Percentiles rank a stretch among this genome's conserved stretches.
These are phyloP conservation scores for Ogataea paraovalis DNA, from an alignment of 805 yeast genomes.

Conservation along the genomic window DNA sequence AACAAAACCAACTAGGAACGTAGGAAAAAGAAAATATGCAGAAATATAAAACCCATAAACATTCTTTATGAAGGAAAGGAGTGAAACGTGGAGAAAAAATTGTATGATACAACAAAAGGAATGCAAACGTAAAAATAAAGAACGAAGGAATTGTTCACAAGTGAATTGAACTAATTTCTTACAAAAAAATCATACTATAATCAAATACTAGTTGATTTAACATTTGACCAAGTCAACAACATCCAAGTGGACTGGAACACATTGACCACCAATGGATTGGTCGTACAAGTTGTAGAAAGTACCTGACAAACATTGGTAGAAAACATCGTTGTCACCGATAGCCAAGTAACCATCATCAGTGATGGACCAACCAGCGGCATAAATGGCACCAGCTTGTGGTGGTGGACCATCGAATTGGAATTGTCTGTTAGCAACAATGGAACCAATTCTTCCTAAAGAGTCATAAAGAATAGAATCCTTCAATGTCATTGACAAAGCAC, in stretches of 20 bases:
- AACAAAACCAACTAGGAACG: neutral
- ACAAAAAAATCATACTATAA: neutral
- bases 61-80: neutral
- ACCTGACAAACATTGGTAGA: constrained; percentile 57
- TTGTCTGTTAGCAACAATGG: constrained; percentile 60
- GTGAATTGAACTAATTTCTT: neutral
- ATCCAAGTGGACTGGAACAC: constrained; percentile 41
- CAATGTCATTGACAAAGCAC: constrained; percentile 42
- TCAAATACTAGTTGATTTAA: constrained; percentile 20
- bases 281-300: constrained; percentile 56
- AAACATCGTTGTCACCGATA: constrained; percentile 43
- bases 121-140: neutral
- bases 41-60: neutral
- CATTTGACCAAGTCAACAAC: constrained; percentile 44
- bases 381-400: constrained; percentile 56
- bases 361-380: constrained; percentile 51
- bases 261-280: constrained; percentile 42
- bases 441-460: constrained; percentile 48
- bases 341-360: constrained; percentile 44
- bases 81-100: constrained; percentile 1
- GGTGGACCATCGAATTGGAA: constrained; percentile 66
- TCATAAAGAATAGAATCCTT: constrained; percentile 42
- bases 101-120: neutral
- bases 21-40: neutral
- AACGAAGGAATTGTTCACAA: neutral